Percentiles rank a stretch among this genome's conserved stretches.
Conservation (phyloP, 768 basidiomycete genomes). For the Psilocybe tampanensis region DNA sequence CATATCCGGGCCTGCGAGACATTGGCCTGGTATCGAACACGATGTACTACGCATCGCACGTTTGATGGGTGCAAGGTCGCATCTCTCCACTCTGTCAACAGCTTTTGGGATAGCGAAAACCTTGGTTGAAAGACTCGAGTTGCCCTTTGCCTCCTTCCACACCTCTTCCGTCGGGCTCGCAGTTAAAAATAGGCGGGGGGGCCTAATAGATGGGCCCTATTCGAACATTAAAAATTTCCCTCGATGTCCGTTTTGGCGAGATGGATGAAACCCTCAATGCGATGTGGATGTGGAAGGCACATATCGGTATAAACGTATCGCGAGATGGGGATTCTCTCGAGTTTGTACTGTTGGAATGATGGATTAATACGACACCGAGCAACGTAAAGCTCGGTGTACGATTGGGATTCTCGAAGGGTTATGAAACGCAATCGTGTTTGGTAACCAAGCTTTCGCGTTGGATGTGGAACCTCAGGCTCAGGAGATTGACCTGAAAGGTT, state of each 20-base stretch:
- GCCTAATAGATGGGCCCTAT: background rate
- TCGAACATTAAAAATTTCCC: background rate
- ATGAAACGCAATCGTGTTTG: too few species aligned
- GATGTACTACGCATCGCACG: slow-evolving; percentile 3
- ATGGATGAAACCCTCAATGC: background rate
- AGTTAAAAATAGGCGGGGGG: background rate
- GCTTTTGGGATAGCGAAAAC: background rate
- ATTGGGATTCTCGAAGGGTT: too few species aligned
- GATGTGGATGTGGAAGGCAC: background rate
- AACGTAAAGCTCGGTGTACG: too few species aligned
- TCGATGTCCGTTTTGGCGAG: background rate
- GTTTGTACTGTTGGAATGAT: too few species aligned
- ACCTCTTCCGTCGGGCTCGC: background rate
- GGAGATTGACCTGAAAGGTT: too few species aligned
- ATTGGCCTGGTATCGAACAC: too few species aligned
- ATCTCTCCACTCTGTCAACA: background rate
- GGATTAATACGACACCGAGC: too few species aligned
- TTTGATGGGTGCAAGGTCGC: background rate
- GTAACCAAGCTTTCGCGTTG: background rate
- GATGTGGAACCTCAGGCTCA: too few species aligned
- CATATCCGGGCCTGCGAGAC: slow-evolving; percentile 1
- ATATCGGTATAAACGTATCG: background rate
- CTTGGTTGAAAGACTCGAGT: background rate
- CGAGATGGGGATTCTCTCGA: background rate
- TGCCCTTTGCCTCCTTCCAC: background rate